Base-by-base conservation (phyloP, 2,329 filamentous ascomycete species). In the Aspergillus glaucus region DNA sequence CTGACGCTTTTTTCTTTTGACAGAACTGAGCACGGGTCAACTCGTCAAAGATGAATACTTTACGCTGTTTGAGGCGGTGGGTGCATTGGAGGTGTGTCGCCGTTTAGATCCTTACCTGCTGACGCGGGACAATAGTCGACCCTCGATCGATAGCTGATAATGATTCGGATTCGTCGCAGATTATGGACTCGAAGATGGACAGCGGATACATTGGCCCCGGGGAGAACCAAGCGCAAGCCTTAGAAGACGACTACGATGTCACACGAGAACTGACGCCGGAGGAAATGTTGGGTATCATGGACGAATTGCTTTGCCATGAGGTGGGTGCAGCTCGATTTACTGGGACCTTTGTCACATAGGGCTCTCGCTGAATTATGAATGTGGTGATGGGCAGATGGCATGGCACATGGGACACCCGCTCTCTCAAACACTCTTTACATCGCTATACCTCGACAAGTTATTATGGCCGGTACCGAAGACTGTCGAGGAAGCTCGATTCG, bases 171-270 rank as follows among this genome's bases (percentile, higher is more conserved):
- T 36, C 4, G 6, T 40, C 22, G 46, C 61, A 98, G 93, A 95
- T 98, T 60, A 96, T 96, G 88, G 93, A 98, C 63, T 85, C 88
- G 1, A 98, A 97, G 71, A 98, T 98, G 93, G 93, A 98, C 69
- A 96, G 89, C 63, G 93, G 93, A 24, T 90, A 86, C 56, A 75
- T 94, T 6, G 78, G 82, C 17, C 81, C 86, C 6, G 87, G 85
- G 26, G 88, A 95, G 62, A 67, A 61, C 42, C 56, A 63, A 36
- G 62, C 60, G 50, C 54, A 68, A 49, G 82, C 84, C n/a, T 79
- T 92, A 30, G 88, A 95, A 51, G 86, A 92, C 54, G 79, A 87
- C 45, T 95, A 92, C 67, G 85, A 95, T 62, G 81, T 90, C 37
- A 74, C 80, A 40, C 75, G 77, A 43, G 74, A 79, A 6, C 72